These are phyloP conservation scores for Candida sphagnicola DNA, from an alignment of 805 yeast species.

Conservation along the genomic window DNA sequence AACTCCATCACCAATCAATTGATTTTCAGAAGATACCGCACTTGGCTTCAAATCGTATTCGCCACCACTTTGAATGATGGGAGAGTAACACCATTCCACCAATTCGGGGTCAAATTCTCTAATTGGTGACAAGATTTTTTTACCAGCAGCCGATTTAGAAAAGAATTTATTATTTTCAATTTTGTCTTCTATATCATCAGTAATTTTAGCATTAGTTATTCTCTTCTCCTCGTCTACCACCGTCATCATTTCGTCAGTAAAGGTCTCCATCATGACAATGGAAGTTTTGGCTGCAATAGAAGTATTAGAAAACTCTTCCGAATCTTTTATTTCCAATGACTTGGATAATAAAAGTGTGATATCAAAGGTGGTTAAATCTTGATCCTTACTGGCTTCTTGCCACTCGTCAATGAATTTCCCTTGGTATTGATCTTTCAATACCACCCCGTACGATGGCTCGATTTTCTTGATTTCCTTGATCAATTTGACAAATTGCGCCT, in stretches of 20 bases:
- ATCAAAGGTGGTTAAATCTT: conserved; percentile 42
- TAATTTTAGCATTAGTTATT: conserved; percentile 65
- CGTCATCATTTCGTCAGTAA: conserved; percentile 83
- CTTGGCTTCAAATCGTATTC: conserved; percentile 80
- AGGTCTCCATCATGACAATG: conserved; percentile 71
- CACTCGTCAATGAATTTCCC: conserved; percentile 87
- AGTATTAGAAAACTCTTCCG: conserved; percentile 63
- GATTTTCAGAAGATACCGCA: conserved; percentile 67
- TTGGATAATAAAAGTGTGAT: conserved; percentile 47
- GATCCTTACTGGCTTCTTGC: conserved; percentile 41
- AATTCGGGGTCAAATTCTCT: conserved; percentile 68
- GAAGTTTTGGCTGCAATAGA: conserved; percentile 75
- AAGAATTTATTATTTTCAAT: conserved; percentile 73
- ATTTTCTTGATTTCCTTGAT: conserved; percentile 41
- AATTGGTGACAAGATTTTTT: conserved; percentile 47
- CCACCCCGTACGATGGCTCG: conserved; percentile 51
- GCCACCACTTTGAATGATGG: conserved; percentile 86
- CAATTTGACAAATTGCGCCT: conserved; percentile 58
- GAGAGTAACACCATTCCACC: conserved; percentile 92
- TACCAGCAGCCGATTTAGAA: conserved; percentile 46
- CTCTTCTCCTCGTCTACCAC: conserved; percentile 83
- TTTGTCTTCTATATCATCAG: conserved; percentile 74
- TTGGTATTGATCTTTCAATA: conserved; percentile 70
- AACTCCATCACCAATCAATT: conserved; percentile 65
- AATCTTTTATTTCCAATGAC: conserved; percentile 72